Evolutionary conservation across 2,329 filamentous ascomycete species (phyloP).

Genomic region (Exophiala alcalophila): DNA sequence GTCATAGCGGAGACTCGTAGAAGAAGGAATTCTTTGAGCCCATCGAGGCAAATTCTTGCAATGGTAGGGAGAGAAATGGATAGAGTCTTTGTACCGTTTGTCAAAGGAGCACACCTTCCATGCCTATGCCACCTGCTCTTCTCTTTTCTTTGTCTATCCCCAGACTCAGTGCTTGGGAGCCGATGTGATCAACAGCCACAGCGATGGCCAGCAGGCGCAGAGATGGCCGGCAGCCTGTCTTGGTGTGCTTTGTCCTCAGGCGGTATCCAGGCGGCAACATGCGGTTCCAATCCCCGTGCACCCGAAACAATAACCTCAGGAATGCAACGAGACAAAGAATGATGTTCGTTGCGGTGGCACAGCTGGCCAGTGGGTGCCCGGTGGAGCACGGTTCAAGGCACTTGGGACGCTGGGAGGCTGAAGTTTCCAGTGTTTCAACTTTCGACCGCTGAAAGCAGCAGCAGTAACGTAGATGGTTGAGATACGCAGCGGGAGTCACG

Average conservation of each 20-base stretch:
- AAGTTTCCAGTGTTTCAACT: neutral
- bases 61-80: slow-evolving; percentile 14
- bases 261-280: slow-evolving; percentile 35
- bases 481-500: neutral
- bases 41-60: slow-evolving; percentile 22
- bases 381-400: slow-evolving; percentile 1
- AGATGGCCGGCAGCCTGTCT: slow-evolving; percentile 22
- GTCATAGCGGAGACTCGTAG: slow-evolving; percentile 32
- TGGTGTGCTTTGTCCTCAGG: slow-evolving; percentile 36
- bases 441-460: neutral
- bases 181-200: slow-evolving; percentile 5
- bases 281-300: slow-evolving; percentile 32
- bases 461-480: neutral
- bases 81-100: slow-evolving; percentile 23
- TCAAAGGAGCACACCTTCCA: slow-evolving; percentile 12
- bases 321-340: slow-evolving; percentile 31
- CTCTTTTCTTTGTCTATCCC: slow-evolving; percentile 14
- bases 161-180: slow-evolving; percentile 10
- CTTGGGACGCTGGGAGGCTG: slow-evolving; percentile 7
- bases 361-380: neutral
- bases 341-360: slow-evolving; percentile 15
- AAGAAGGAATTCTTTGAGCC: slow-evolving; percentile 31
- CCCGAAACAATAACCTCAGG: slow-evolving; percentile 36
- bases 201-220: slow-evolving; percentile 12
- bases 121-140: slow-evolving; percentile 7